Evolutionary conservation across 306 rosid species (phyloP).

Genomic region (Gleditsia sinensis): DNA sequence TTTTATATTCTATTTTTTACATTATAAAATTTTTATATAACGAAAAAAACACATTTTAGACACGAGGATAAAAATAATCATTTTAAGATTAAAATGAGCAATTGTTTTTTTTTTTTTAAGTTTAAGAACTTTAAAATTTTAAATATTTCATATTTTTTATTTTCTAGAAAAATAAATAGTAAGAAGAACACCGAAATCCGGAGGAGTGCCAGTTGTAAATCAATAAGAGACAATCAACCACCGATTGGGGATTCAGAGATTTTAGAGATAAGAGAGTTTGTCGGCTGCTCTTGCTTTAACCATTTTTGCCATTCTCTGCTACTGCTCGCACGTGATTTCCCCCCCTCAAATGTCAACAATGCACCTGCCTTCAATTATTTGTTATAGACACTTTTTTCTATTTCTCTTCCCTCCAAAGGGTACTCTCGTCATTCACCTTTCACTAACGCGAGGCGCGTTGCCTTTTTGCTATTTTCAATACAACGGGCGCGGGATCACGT

Average conservation of each 20-base stretch:
- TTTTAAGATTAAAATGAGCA: too few species aligned
- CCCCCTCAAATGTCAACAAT: neutral
- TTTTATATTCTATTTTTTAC: too few species aligned
- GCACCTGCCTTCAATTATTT: neutral
- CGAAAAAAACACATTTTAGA: too few species aligned
- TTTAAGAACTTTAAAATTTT: too few species aligned
- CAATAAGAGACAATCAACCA: conserved; percentile 16
- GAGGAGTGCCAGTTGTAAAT: conserved; percentile 23
- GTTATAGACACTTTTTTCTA: neutral
- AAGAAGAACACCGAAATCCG: neutral
- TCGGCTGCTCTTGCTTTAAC: conserved; percentile 25
- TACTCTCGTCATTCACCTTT: neutral
- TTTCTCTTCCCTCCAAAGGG: neutral
- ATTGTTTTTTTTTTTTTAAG: too few species aligned
- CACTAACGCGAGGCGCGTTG: neutral
- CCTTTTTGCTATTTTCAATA: neutral
- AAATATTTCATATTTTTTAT: too few species aligned
- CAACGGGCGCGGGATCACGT: neutral
- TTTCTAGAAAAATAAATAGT: too few species aligned
- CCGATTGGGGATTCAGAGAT: neutral
- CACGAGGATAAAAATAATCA: too few species aligned
- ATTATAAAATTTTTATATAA: too few species aligned
- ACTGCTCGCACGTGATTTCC: neutral
- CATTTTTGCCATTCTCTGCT: neutral
- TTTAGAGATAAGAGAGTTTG: conserved; percentile 39